Conservation (phyloP, 768 basidiomycete genomes). For the Auricularia sp. region DNA sequence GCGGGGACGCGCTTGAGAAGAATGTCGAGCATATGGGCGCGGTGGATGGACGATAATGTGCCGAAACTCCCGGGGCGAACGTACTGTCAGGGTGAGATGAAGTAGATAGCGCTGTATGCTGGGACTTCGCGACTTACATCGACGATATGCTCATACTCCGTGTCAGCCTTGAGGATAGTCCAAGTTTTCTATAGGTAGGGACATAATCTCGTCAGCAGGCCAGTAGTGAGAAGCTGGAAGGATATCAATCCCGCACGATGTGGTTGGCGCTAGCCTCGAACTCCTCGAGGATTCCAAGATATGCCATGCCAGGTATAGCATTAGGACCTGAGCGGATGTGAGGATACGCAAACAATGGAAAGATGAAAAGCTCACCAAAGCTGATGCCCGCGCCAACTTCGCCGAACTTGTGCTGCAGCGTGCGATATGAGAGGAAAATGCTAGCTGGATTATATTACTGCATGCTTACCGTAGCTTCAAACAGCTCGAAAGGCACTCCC, state of each 20-base stretch:
- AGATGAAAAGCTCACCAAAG: neutral
- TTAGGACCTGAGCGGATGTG: neutral
- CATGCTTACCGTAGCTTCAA: neutral
- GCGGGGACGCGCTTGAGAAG: neutral
- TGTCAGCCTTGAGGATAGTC: too few relatives aligned
- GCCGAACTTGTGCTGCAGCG: neutral
- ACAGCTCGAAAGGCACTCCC: neutral
- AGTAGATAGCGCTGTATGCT: too few relatives aligned
- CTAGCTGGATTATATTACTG: neutral
- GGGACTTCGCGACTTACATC: too few relatives aligned
- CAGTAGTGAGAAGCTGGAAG: too few relatives aligned
- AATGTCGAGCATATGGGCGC: neutral
- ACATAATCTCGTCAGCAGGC: too few relatives aligned
- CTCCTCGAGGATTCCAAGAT: neutral
- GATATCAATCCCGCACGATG: too few relatives aligned
- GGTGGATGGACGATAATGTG: neutral
- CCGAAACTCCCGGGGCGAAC: neutral
- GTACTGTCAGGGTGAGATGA: too few relatives aligned
- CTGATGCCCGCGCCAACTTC: neutral
- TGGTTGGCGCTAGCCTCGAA: too few relatives aligned
- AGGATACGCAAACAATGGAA: too few relatives aligned
- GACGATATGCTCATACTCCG: too few relatives aligned
- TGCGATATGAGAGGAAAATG: neutral
- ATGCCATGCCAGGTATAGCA: neutral
- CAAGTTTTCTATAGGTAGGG: too few relatives aligned